These are phyloP conservation scores for Casuarina equisetifolia DNA, from an alignment of 306 rosid species.

Conservation along the genomic window DNA sequence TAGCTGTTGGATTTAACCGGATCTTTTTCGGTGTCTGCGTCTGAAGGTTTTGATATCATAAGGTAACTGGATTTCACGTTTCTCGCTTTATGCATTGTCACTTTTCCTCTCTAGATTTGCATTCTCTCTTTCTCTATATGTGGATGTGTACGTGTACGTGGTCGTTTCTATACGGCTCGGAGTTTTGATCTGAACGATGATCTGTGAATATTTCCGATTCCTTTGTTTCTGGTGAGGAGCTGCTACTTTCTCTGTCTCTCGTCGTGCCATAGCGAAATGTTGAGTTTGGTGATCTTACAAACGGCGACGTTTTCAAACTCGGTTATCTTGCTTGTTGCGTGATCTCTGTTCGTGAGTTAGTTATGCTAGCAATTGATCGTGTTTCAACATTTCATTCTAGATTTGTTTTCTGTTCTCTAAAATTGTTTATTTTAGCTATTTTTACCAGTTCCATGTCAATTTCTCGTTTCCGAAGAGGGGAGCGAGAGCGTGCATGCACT, in stretches of 20 bases:
- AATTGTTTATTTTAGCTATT: background rate
- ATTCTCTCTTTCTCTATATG: background rate
- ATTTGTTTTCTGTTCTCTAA: background rate
- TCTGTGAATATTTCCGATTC: background rate
- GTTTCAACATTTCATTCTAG: background rate
- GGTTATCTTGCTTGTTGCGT: background rate
- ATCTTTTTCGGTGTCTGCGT: slow-evolving; percentile 39
- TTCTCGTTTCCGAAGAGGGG: background rate
- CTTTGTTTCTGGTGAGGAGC: background rate
- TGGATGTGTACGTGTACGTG: background rate
- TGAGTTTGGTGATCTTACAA: slow-evolving; percentile 20
- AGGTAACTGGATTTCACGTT: slow-evolving; percentile 19
- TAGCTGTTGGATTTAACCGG: slow-evolving; percentile 24
- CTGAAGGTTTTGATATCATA: slow-evolving; percentile 5
- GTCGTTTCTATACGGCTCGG: background rate
- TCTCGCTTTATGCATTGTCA: background rate
- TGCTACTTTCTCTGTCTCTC: background rate
- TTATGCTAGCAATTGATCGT: background rate
- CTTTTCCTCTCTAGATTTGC: background rate
- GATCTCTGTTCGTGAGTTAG: background rate
- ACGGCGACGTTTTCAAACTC: background rate
- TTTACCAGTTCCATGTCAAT: background rate
- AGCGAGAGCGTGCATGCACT: background rate
- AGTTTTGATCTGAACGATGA: background rate
- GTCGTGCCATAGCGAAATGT: slow-evolving; percentile 9